Evolutionary conservation across 2,329 filamentous ascomycete species (phyloP).

Genomic region (Sporothrix variecibatus): DNA sequence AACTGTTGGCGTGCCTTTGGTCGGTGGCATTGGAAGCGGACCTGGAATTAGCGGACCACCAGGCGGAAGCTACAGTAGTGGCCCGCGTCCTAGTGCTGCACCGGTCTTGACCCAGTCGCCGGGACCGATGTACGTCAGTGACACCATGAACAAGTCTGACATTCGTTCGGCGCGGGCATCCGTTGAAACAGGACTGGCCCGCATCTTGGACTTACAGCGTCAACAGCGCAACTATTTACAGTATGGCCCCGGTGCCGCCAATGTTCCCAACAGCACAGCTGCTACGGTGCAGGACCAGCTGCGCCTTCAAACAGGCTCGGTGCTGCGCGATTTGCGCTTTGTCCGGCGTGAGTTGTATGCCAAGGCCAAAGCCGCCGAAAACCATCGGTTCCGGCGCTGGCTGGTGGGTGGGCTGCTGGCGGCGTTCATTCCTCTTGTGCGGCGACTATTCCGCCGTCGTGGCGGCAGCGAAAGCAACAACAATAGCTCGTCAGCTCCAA

Average conservation of each 20-base stretch:
- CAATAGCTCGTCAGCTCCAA: constrained; percentile 21
- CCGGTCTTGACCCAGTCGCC: constrained; percentile 31
- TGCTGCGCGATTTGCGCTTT: constrained; percentile 48
- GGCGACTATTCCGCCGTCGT: constrained; percentile 52
- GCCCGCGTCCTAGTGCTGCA: not conserved
- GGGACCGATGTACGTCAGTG: constrained; percentile 26
- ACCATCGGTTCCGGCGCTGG: constrained; percentile 55
- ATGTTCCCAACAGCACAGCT: constrained; percentile 37
- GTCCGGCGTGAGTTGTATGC: constrained; percentile 49
- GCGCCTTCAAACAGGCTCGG: constrained; percentile 45
- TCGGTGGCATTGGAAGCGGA: not conserved
- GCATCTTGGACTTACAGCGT: constrained; percentile 41
- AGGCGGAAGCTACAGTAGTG: constrained; percentile 2
- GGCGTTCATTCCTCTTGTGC: constrained; percentile 54
- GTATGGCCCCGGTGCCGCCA: constrained; percentile 32
- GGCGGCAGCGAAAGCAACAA: constrained; percentile 38
- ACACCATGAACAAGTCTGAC: constrained; percentile 25
- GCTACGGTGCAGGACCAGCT: constrained; percentile 48
- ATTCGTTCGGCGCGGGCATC: constrained; percentile 32
- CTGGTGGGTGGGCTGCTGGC: constrained; percentile 55
- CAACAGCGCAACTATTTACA: constrained; percentile 33
- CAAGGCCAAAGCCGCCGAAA: constrained; percentile 48
- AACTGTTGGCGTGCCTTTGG: not conserved
- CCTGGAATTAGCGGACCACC: not conserved
- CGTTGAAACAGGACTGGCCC: constrained; percentile 40